Evolutionary conservation across 1,284 basidiomycete genomes (phyloP), one percentile per base, ranked within the genome.

Genomic region (Coriolopsis trogii): DNA sequence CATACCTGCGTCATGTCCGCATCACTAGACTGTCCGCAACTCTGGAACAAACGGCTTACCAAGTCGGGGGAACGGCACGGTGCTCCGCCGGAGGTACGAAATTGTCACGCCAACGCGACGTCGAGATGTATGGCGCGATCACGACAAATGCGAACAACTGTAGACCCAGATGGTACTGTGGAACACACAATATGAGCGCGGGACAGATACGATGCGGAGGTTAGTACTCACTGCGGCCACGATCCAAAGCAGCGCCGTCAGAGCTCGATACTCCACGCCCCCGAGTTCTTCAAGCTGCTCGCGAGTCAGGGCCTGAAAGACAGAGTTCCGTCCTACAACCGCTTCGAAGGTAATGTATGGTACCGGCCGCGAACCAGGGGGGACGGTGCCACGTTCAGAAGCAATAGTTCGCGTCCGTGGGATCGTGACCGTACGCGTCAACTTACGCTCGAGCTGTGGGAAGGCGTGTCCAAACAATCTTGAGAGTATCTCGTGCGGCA

Each of bases 221-320:
- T 3, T 29, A 8, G 28, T 23, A 52, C 63, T 21, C 51, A 68
- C 67, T 38, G 71, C 67, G 13, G 79, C 76, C 25, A 93, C 81
- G 52, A 93, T 80, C 85, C 88, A 93, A 15, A 93, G 73, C 38
- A 96, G 69, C 15, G 88, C 79, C 49, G 87, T 87, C 52, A 97
- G 72, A 7, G 89, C 93, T 12, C 94, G 81, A 65, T 94, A 98
- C 70, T 99, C 96, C 18, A 97, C 89, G 4, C 95, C 95, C 1
- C 95, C 95, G 2, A 98, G 76, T 70, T 98, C 95, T 58, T 96
- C 91, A 60, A 92, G 75, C 65, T 98, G 90, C 39, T 94, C 91
- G 30, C 82, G 79, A 0, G 89, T 92, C 42, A 98, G 72, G 41
- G 81, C 74, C 48, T 87, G 82, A 66, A 98, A 98, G 23, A 80